phyloP scores from a whole-genome alignment of 106 monocot species.

The Posidonia australis region DNA sequence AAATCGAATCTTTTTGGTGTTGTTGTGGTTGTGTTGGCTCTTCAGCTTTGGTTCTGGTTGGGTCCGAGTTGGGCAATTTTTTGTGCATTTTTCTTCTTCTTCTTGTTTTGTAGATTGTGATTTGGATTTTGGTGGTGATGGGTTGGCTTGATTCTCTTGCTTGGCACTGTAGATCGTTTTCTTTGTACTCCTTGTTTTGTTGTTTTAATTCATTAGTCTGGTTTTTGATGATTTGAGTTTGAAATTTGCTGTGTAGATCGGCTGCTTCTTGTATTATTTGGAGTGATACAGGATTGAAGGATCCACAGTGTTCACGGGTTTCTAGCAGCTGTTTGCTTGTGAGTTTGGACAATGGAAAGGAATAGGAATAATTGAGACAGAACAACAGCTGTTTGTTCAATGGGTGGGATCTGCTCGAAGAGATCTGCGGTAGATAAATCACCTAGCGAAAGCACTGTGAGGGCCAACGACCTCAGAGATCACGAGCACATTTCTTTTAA shows the following conservation, averaged over 20 bases:
- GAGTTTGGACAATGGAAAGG: conserved; percentile 4
- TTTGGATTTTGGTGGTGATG: background rate
- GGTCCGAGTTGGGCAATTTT: background rate
- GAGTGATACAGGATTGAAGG: too few relatives aligned
- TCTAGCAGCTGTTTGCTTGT: background rate
- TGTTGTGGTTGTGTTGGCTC: background rate
- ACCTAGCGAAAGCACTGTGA: conserved; percentile 62
- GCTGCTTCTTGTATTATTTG: too few relatives aligned
- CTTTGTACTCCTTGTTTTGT: background rate
- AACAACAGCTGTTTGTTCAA: conserved; percentile 7
- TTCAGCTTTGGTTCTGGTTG: background rate
- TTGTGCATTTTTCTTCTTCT: too few relatives aligned
- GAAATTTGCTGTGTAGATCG: too few relatives aligned
- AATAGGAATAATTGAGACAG: conserved; percentile 14
- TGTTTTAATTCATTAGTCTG: background rate
- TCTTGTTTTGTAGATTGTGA: background rate
- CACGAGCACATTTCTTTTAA: conserved; percentile 11
- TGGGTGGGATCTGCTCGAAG: conserved; percentile 82
- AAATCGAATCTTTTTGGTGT: background rate
- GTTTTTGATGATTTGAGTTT: background rate
- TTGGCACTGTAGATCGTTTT: too few relatives aligned
- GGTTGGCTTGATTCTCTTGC: too few relatives aligned
- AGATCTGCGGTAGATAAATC: conserved; percentile 81
- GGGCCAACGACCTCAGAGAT: conserved; percentile 36
- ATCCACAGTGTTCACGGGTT: background rate